Conservation (phyloP, 129 eudicot genomes). For the Mikania micrantha region DNA sequence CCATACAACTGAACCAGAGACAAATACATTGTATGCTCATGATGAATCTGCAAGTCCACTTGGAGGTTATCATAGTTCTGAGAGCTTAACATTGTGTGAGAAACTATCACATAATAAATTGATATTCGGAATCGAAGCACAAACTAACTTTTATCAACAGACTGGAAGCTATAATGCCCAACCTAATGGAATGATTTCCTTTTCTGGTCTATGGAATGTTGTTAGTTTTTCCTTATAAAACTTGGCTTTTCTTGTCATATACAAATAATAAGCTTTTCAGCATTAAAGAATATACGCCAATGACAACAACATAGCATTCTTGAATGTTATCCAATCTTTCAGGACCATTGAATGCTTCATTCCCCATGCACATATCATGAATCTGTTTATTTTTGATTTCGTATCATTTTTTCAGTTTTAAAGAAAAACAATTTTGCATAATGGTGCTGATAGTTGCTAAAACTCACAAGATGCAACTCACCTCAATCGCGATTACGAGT, state of each 20-base stretch:
- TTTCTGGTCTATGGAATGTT: neutral
- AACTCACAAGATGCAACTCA: conserved; percentile 6
- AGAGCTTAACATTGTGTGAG: neutral
- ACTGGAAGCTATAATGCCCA: neutral
- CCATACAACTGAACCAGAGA: conserved; percentile 1
- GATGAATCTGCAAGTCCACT: conserved; percentile 1
- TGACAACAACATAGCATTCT: neutral
- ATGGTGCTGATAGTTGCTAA: neutral
- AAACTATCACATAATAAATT: neutral
- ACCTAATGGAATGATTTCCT: neutral
- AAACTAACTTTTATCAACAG: neutral
- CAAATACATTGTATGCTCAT: conserved; percentile 2
- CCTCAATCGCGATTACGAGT: conserved; percentile 26
- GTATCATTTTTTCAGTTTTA: neutral
- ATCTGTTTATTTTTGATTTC: neutral
- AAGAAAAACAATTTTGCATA: neutral
- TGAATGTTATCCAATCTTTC: neutral
- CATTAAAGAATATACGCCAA: neutral
- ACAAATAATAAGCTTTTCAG: neutral
- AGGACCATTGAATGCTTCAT: neutral
- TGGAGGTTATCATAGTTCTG: neutral
- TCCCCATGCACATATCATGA: neutral
- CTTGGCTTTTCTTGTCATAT: neutral
- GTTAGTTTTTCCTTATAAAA: conserved; percentile 9
- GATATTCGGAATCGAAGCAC: neutral